Evolutionary conservation across 1,284 basidiomycete genomes (phyloP).

Genomic region (Apiotrichum brassicae): DNA sequence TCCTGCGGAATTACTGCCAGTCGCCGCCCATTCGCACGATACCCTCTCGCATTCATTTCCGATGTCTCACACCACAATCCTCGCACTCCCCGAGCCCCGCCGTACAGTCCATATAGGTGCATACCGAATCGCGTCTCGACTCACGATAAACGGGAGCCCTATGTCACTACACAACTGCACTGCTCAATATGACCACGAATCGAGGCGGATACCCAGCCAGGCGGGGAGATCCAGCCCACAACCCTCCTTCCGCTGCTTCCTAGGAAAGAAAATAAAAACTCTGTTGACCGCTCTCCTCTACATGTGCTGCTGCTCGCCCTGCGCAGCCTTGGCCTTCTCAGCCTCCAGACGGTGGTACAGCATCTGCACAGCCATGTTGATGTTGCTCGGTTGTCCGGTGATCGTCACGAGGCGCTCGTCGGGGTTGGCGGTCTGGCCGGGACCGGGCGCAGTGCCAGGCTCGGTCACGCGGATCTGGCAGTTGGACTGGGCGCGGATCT

Average conservation of each 20-base stretch:
- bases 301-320: conserved; percentile 6
- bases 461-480: conserved; percentile 99
- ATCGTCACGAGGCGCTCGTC: conserved; percentile 89
- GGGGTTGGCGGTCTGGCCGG: conserved; percentile 51
- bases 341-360: conserved; percentile 55
- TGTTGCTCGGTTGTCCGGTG: conserved; percentile 86
- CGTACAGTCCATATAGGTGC: conserved; percentile 2
- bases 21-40: no score
- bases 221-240: background rate
- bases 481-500: conserved; percentile 85
- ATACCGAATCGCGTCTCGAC: background rate
- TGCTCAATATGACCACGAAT: conserved; percentile 2
- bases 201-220: background rate
- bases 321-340: conserved; percentile 21
- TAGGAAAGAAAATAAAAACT: no score
- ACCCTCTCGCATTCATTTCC: no score
- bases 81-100: no score
- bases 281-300: conserved; percentile 2
- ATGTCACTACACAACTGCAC: background rate
- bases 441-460: conserved; percentile 60
- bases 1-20: no score
- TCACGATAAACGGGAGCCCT: background rate
- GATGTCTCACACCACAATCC: background rate
- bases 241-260: background rate
- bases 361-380: conserved; percentile 92